Evolutionary conservation across 2,329 filamentous ascomycete species (phyloP), one percentile per base, ranked within the genome.

Genomic region (Cercospora canescens): DNA sequence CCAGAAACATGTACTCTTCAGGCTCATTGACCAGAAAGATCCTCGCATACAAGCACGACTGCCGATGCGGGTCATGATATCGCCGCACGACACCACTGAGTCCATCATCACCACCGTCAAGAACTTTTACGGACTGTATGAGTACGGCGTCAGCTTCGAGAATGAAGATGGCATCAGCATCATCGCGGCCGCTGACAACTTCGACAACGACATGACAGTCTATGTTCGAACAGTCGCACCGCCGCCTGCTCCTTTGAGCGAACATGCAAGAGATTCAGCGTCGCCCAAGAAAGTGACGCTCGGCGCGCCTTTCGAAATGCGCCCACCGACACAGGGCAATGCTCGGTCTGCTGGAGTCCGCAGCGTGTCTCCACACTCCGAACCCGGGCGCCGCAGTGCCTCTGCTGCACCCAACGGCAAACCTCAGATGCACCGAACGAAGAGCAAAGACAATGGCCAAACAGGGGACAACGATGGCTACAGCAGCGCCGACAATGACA

Each of bases 41-140:
- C 74, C 75, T 63, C 73, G 74, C 45, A 74, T 76, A 59, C 75
- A 77, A 73, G 91, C 90, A 80, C 89, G 91, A 76, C 84, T 94
- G 71, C 91, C 91, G n/a, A 89, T 94, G 87, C 86, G 91, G 75
- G 91, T 94, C 62, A 91, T 96, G 76, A 97, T 99, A 73, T 97
- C 91, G 76, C 92, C 92, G 55, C 94, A 98, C 80, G 95, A 99
- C 83, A 94, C 92, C 60, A 98, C 94, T 24, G 94, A 98, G 77
- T 97, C 94, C 37, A 99, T 99, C 81, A 92, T 98, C 70, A 95
- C 93, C 14, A 98, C 95, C 1, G 94, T 98, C 76, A 98, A 97
- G 86, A 98, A 97, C 84, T 98, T 98, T 82, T 98, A 97, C 78
- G 95, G 95, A 67, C 86, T 99, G 72, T 97, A 97, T 79, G 92